Conservation (phyloP, 345 rosid genomes). For the Acer campestre region DNA sequence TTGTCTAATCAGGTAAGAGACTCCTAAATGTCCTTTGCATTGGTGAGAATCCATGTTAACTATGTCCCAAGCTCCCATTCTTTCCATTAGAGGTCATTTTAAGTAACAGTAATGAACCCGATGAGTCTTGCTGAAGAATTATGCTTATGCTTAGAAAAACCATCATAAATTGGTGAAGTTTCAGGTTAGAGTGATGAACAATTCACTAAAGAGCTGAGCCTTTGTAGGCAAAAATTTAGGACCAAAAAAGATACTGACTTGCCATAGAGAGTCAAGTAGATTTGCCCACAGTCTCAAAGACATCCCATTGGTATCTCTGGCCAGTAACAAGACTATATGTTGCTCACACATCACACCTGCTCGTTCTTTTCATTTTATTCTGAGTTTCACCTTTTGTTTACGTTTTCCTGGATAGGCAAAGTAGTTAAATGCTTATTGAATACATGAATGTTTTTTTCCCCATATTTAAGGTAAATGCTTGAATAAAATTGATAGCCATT, state of each 20-base stretch:
- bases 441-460: neutral
- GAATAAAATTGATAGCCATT: neutral
- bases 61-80: neutral
- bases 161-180: neutral
- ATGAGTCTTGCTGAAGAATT: neutral
- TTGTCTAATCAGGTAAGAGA: constrained; percentile 80
- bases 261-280: neutral
- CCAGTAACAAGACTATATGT: neutral
- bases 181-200: neutral
- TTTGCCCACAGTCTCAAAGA: neutral
- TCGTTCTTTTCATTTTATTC: neutral
- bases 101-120: neutral
- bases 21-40: constrained; percentile 15
- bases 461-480: neutral
- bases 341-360: neutral
- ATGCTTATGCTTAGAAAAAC: neutral
- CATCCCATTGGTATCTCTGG: neutral
- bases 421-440: neutral
- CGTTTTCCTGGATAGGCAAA: neutral
- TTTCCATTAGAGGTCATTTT: neutral
- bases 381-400: neutral
- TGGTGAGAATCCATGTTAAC: constrained; percentile 8
- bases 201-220: neutral
- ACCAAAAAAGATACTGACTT: neutral
- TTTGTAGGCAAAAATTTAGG: neutral